Base-by-base conservation (phyloP, 306 rosid genomes). In the Trifolium subterraneum region DNA sequence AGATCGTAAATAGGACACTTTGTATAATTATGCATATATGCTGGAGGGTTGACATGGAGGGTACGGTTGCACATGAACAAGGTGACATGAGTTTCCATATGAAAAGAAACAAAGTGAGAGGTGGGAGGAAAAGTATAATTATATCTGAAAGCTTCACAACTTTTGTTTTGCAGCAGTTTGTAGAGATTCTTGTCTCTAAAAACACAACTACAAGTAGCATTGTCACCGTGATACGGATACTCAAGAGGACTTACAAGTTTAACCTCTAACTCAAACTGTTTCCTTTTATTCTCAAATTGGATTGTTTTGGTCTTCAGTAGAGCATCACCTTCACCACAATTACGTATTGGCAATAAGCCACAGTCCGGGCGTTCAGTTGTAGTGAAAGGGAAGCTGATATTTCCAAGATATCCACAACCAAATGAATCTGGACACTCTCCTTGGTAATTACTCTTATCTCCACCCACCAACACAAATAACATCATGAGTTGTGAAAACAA, bases 331-430 rank as follows among this genome's bases (percentile, higher is more conserved):
- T 66, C 50, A 31, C 50, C 3, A 64, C 89, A 85, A 44, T 71
- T 7, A 0, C 6, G 22, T 15, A 83, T 71, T 19, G 71, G 18
- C 36, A 72, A 81, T 55, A 55, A 42, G 27, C 91, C 91, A 70
- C 91, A 82, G 8, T 81, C 50, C 14, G 0, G 41, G 41, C 19
- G 16, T 19, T 25, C n/a, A 1, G 54, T 5, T 65, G 1, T 73
- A 10, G 71, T 76, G 27, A 77, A 83, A 31, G 89, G 89, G 62
- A 74, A 81, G 5, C 4, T 19, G 44, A 85, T 14, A 4, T 45
- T n/a, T 12, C 71, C 71, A 11, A 82, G 23, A 45, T 25, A 33
- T 81, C 86, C 89, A 59, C 88, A 88, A 0, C 0, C 0, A 29
- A 83, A 84, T n/a, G 62, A 72, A 52, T 16, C 2, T 14, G 58